phyloP scores from a whole-genome alignment of 1,139 yeast species.

The Candida labiduridarum region DNA sequence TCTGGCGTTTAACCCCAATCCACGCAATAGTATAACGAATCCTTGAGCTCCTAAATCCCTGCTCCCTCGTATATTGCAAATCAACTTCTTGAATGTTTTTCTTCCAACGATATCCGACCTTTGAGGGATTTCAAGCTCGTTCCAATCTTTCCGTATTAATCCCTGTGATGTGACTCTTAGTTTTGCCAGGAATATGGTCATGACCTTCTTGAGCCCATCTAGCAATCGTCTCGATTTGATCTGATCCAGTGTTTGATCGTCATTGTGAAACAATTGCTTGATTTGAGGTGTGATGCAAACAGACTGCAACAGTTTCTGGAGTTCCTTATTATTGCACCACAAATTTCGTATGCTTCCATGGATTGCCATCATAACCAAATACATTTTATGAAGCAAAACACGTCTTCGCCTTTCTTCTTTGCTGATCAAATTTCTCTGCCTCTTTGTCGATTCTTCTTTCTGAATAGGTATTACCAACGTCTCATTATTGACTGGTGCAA shows the following conservation, averaged over 20 bases:
- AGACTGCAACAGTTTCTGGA: constrained; percentile 42
- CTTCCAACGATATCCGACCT: constrained; percentile 30
- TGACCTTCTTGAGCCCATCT: constrained; percentile 70
- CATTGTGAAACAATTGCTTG: constrained; percentile 35
- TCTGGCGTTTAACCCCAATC: constrained; percentile 72
- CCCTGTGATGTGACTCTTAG: constrained; percentile 56
- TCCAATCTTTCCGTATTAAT: constrained; percentile 60
- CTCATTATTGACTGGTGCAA: constrained; percentile 3
- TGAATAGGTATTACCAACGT: constrained; percentile 12
- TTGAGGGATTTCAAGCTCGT: constrained; percentile 40
- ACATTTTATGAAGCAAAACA: constrained; percentile 54
- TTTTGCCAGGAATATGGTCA: constrained; percentile 61
- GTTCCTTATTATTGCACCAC: constrained; percentile 65
- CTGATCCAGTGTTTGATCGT: constrained; percentile 32
- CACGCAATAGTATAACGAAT: constrained; percentile 72
- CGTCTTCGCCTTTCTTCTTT: constrained; percentile 15
- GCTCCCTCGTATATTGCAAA: constrained; percentile 61
- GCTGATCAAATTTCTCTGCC: constrained; percentile 19
- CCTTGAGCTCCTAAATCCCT: constrained; percentile 87
- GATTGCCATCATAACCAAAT: constrained; percentile 56
- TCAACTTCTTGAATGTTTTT: constrained; percentile 40
- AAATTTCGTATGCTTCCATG: constrained; percentile 70
- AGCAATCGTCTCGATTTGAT: constrained; percentile 69
- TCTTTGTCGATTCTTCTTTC: constrained; percentile 16
- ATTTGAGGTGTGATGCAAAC: constrained; percentile 41